A percentile compares a stretch with the other conserved stretches of the same genome.
These are phyloP conservation scores for Leucogyrophana mollusca DNA, from an alignment of 768 basidiomycete species.

Conservation along the genomic window DNA sequence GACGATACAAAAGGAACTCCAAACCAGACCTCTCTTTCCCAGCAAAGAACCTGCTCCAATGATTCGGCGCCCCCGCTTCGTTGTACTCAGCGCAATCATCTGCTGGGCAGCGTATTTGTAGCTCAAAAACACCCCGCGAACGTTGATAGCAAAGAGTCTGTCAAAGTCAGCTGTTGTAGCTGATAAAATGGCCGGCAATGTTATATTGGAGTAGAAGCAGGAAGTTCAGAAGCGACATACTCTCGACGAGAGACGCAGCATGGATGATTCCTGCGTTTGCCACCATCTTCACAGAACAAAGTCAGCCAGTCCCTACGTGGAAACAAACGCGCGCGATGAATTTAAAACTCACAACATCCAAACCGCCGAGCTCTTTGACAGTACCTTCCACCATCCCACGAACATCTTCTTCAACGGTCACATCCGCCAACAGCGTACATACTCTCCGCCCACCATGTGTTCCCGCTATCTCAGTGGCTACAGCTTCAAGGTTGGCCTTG, in stretches of 20 bases:
- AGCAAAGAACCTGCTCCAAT: slow-evolving; percentile 37
- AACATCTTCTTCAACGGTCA: slow-evolving; percentile 28
- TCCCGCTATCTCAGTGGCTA: slow-evolving; percentile 14
- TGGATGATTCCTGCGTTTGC: slow-evolving; percentile 21
- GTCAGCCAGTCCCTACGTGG: background rate
- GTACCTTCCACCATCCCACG: slow-evolving; percentile 25
- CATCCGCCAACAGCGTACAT: slow-evolving; percentile 18
- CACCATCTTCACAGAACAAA: slow-evolving; percentile 7
- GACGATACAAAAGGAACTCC: background rate
- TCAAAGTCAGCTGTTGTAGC: slow-evolving; percentile 34
- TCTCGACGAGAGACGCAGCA: slow-evolving; percentile 9
- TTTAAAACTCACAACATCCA: slow-evolving; percentile 32
- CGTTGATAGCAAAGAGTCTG: slow-evolving; percentile 34
- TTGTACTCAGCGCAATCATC: slow-evolving; percentile 43
- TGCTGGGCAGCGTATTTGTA: slow-evolving; percentile 43
- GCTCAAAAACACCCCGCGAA: slow-evolving; percentile 37
- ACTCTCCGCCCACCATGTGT: slow-evolving; percentile 7
- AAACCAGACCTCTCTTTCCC: slow-evolving; percentile 31
- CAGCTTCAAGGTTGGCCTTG: slow-evolving; percentile 13
- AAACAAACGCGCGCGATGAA: background rate
- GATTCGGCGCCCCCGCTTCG: slow-evolving; percentile 42
- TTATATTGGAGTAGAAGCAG: background rate
- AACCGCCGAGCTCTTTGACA: slow-evolving; percentile 23
- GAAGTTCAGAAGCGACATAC: slow-evolving; percentile 7
- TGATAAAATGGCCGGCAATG: slow-evolving; percentile 10